phyloP scores from a whole-genome alignment of 495 filamentous ascomycete genomes.

The Hypoxylon fuscum region DNA sequence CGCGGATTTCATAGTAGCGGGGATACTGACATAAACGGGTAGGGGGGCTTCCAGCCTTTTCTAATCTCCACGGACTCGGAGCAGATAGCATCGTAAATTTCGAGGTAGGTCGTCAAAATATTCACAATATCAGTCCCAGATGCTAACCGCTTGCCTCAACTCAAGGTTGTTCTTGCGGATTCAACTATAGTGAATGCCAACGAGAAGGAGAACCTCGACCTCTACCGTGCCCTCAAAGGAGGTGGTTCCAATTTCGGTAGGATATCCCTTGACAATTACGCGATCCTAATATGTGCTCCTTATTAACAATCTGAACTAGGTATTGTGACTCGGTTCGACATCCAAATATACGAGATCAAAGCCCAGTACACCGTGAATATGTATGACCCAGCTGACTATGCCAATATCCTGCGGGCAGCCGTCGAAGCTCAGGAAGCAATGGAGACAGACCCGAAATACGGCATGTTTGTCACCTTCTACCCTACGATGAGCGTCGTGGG shows the following conservation, averaged over 20 bases:
- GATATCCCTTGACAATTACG: neutral
- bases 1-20: neutral
- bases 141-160: conserved; percentile 4
- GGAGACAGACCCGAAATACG: conserved; percentile 22
- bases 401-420: conserved; percentile 16
- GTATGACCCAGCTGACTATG: conserved; percentile 16
- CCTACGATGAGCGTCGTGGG: conserved; percentile 32
- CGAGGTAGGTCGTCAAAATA: neutral
- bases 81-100: neutral
- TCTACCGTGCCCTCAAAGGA: conserved; percentile 61
- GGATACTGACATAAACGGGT: neutral
- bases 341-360: conserved; percentile 9
- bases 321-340: conserved; percentile 4
- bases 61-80: neutral
- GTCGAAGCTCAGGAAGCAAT: conserved; percentile 17
- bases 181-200: conserved; percentile 58
- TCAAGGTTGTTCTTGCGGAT: conserved; percentile 57
- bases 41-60: neutral
- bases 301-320: no score
- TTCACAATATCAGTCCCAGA: neutral
- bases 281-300: no score
- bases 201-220: conserved; percentile 47
- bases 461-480: conserved; percentile 38
- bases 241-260: conserved; percentile 60
- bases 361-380: conserved; percentile 18